Evolutionary conservation across 306 rosid genomes (phyloP).

Genomic region (Lathyrus tuberosus): DNA sequence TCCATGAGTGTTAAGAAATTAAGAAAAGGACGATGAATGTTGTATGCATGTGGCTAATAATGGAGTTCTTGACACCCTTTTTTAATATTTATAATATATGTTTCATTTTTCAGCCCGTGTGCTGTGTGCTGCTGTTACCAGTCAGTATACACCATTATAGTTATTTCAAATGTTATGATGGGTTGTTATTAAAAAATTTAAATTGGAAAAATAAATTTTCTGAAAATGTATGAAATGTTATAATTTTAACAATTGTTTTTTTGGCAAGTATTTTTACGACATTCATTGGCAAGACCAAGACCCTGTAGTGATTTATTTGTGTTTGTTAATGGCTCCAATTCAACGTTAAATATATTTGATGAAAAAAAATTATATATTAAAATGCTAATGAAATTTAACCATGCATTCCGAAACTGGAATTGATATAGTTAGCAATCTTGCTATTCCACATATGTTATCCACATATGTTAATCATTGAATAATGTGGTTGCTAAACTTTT

Average conservation of each 20-base stretch:
- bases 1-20: constrained; percentile 17
- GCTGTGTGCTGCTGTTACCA: constrained; percentile 9
- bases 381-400: background rate
- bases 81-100: background rate
- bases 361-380: background rate
- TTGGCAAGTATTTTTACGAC: background rate
- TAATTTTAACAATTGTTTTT: background rate
- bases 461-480: constrained; percentile 1
- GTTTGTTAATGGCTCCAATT: too few relatives aligned
- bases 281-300: constrained; percentile 1
- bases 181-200: background rate
- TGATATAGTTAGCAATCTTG: background rate
- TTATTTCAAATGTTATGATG: background rate
- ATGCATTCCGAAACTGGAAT: constrained; percentile 14
- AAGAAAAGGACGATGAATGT: background rate
- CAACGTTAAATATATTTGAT: background rate
- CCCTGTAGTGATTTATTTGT: too few relatives aligned
- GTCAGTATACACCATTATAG: background rate
- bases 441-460: background rate
- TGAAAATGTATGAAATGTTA: background rate
- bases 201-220: background rate
- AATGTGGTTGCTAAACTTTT: constrained; percentile 32
- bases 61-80: background rate
- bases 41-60: constrained; percentile 5
- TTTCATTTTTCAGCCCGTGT: constrained; percentile 27